These are phyloP conservation scores for Cordyceps pruinosa DNA, from an alignment of 2,329 filamentous ascomycete species.

Conservation along the genomic window DNA sequence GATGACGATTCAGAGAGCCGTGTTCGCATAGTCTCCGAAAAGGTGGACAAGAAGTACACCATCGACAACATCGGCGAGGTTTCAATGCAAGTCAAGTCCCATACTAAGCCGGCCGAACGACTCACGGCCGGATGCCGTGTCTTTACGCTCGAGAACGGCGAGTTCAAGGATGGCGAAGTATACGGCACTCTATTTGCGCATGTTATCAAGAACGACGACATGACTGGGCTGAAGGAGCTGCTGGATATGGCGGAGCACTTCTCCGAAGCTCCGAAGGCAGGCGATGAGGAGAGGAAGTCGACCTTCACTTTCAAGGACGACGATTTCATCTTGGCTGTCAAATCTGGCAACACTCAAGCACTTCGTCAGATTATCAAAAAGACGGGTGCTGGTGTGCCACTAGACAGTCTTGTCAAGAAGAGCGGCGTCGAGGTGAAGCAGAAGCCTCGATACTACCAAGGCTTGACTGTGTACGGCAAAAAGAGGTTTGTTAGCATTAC, in stretches of 20 bases:
- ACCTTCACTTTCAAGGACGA: constrained; percentile 33
- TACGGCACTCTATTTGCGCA: constrained; percentile 32
- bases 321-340: constrained; percentile 39
- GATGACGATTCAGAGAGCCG: constrained; percentile 31
- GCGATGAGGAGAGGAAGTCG: constrained; percentile 28
- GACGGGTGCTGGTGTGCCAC: constrained; percentile 61
- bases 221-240: constrained; percentile 46
- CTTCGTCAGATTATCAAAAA: constrained; percentile 58
- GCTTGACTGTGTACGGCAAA: constrained; percentile 66
- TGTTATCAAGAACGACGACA: constrained; percentile 47
- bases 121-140: constrained; percentile 36
- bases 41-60: constrained; percentile 62
- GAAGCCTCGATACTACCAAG: constrained; percentile 69
- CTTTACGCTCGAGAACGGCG: constrained; percentile 23
- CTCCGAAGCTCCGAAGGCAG: constrained; percentile 28
- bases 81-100: constrained; percentile 60
- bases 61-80: constrained; percentile 69
- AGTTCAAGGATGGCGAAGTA: constrained; percentile 19
- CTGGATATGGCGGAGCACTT: constrained; percentile 47
- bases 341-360: constrained; percentile 45
- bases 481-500: constrained; percentile 40
- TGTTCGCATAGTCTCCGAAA: constrained; percentile 42
- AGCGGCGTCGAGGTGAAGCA: constrained; percentile 56
- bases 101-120: constrained; percentile 46
- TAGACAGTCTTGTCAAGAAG: constrained; percentile 59